These are phyloP conservation scores for Trichoderma breve DNA, from an alignment of 2,329 filamentous ascomycete species.

Conservation along the genomic window DNA sequence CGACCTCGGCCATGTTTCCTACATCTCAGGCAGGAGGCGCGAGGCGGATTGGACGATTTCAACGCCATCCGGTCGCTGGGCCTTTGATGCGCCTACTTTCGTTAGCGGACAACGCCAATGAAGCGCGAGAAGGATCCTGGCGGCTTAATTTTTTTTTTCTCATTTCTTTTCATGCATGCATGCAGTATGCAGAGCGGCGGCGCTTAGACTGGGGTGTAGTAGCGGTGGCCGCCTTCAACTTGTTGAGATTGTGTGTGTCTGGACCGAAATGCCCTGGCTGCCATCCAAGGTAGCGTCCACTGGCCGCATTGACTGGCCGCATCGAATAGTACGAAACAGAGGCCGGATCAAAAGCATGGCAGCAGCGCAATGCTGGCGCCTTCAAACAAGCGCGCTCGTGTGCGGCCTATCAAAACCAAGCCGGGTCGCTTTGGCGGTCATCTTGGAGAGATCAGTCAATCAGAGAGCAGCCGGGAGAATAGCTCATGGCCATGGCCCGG, in stretches of 20 bases:
- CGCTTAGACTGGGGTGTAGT: slow-evolving; percentile 18
- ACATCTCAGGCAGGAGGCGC: not conserved
- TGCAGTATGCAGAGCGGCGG: slow-evolving; percentile 16
- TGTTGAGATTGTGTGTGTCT: not conserved
- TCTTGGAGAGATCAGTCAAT: not conserved
- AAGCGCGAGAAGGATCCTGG: slow-evolving; percentile 15
- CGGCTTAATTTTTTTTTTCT: not conserved
- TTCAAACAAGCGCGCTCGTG: slow-evolving; percentile 18
- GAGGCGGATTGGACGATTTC: not conserved
- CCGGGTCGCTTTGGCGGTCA: not conserved
- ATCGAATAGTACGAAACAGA: slow-evolving; percentile 1
- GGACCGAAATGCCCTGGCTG: not conserved
- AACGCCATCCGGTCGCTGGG: not conserved
- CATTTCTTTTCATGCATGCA: not conserved
- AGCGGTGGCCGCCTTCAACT: not conserved
- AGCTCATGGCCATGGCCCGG: not conserved
- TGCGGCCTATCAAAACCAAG: not conserved
- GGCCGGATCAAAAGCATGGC: not conserved
- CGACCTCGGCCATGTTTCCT: not conserved
- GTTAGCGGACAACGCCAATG: not conserved
- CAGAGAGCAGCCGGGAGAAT: not conserved
- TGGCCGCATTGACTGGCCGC: not conserved
- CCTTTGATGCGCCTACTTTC: not conserved
- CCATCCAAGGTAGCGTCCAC: not conserved
- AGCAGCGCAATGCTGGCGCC: not conserved